Conservation (phyloP, 2,329 filamentous ascomycete species). For the Fusarium cicatricum region DNA sequence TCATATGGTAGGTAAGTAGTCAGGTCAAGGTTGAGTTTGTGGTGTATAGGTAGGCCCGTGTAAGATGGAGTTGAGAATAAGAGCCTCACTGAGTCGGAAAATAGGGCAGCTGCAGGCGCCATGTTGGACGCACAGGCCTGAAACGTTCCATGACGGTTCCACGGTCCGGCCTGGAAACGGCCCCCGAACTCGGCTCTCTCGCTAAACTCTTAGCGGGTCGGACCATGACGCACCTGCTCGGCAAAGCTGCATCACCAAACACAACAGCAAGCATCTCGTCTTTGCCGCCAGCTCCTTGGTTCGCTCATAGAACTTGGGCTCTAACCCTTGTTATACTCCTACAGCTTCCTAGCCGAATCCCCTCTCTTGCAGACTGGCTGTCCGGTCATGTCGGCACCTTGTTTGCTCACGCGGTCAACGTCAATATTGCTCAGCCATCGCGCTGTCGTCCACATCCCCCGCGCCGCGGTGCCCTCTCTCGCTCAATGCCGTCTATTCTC, state of each 20-base stretch:
- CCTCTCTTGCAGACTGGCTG: neutral
- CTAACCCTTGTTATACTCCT: neutral
- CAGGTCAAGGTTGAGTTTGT: neutral
- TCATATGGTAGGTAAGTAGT: too few species aligned
- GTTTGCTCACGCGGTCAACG: conserved; percentile 24
- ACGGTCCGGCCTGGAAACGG: neutral
- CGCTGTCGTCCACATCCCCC: conserved; percentile 7
- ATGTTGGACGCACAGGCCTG: neutral
- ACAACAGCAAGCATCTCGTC: conserved; percentile 6
- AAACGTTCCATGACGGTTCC: neutral
- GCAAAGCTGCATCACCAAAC: conserved; percentile 22
- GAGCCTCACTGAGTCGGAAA: neutral
- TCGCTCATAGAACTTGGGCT: neutral
- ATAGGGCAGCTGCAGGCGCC: neutral
- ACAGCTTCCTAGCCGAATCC: neutral
- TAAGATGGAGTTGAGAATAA: too few species aligned
- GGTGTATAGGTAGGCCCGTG: neutral
- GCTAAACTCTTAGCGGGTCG: conserved; percentile 10
- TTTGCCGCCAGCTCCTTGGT: conserved; percentile 2
- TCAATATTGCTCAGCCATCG: conserved; percentile 1
- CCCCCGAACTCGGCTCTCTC: neutral
- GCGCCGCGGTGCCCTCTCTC: conserved; percentile 11
- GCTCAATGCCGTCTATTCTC: conserved; percentile 35
- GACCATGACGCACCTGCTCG: conserved; percentile 26
- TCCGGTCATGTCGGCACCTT: conserved; percentile 33